These are phyloP conservation scores for Helicostylum pulchrum DNA, from an alignment of 192 early-diverging fungal genomes.

Conservation along the genomic window DNA sequence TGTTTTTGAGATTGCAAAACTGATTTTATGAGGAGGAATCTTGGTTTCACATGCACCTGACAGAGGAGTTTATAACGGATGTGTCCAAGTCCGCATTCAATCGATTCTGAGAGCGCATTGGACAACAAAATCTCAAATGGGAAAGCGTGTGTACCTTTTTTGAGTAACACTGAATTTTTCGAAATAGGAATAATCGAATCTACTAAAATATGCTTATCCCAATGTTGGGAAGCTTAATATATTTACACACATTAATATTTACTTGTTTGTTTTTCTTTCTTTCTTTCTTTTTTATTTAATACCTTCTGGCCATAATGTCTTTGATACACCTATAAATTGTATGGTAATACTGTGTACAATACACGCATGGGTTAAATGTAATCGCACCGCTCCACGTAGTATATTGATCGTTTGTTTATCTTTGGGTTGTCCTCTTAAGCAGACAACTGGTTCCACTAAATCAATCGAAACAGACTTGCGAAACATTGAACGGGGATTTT, in stretches of 20 bases:
- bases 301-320: constrained; percentile 38
- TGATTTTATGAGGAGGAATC: neutral
- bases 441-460: constrained; percentile 29
- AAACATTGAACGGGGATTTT: constrained; percentile 16
- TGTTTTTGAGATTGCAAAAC: constrained; percentile 4
- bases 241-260: too few relatives aligned
- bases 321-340: constrained; percentile 28
- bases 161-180: neutral
- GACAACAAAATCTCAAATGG: constrained; percentile 35
- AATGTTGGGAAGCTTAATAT: constrained; percentile 13
- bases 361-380: constrained; percentile 6
- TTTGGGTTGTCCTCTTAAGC: constrained; percentile 21
- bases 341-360: constrained; percentile 21
- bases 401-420: constrained; percentile 23
- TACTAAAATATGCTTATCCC: constrained; percentile 27
- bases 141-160: constrained; percentile 17
- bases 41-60: constrained; percentile 20
- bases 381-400: constrained; percentile 23
- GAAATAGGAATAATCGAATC: constrained; percentile 17
- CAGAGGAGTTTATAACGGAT: constrained; percentile 28
- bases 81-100: constrained; percentile 29
- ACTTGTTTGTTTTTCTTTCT: neutral
- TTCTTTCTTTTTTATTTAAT: neutral
- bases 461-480: constrained; percentile 27
- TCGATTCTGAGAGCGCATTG: constrained; percentile 30